These are phyloP conservation scores for Floccularia luteovirens DNA, from an alignment of 768 basidiomycete species.

Conservation along the genomic window DNA sequence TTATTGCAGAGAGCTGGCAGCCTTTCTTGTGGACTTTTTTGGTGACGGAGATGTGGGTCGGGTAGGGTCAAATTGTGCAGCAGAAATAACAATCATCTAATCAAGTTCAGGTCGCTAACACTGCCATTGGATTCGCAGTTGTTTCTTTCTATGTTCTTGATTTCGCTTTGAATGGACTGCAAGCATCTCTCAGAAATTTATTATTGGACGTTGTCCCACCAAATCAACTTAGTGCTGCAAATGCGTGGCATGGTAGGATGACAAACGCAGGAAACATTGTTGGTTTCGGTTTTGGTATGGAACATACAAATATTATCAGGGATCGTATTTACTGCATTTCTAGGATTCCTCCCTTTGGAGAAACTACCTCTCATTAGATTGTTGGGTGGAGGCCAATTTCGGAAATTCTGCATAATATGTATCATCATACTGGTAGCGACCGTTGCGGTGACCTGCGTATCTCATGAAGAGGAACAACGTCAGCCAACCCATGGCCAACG, in stretches of 20 bases:
- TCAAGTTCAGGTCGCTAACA: conserved; percentile 45
- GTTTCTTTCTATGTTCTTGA: conserved; percentile 90
- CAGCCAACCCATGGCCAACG: conserved; percentile 29
- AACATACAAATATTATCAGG: neutral
- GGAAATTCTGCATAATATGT: conserved; percentile 89
- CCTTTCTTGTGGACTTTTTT: conserved; percentile 69
- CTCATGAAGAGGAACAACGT: conserved; percentile 73
- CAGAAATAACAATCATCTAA: neutral
- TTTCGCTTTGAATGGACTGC: conserved; percentile 94
- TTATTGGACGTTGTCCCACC: conserved; percentile 86
- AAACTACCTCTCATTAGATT: conserved; percentile 69
- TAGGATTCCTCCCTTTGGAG: conserved; percentile 86
- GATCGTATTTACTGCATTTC: conserved; percentile 1
- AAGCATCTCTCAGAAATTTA: conserved; percentile 91
- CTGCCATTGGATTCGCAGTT: conserved; percentile 81
- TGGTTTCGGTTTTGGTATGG: conserved; percentile 84
- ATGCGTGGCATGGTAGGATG: conserved; percentile 98
- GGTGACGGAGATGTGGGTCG: conserved; percentile 77
- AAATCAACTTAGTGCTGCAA: conserved; percentile 85
- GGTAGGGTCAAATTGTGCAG: conserved; percentile 80
- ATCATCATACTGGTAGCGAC: conserved; percentile 72
- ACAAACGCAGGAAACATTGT: conserved; percentile 95
- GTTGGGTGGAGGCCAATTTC: conserved; percentile 89
- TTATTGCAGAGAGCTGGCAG: conserved; percentile 71
- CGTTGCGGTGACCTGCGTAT: conserved; percentile 85